Evolutionary conservation across 1,284 basidiomycete genomes (phyloP).

Genomic region (Sporisorium reilianum): DNA sequence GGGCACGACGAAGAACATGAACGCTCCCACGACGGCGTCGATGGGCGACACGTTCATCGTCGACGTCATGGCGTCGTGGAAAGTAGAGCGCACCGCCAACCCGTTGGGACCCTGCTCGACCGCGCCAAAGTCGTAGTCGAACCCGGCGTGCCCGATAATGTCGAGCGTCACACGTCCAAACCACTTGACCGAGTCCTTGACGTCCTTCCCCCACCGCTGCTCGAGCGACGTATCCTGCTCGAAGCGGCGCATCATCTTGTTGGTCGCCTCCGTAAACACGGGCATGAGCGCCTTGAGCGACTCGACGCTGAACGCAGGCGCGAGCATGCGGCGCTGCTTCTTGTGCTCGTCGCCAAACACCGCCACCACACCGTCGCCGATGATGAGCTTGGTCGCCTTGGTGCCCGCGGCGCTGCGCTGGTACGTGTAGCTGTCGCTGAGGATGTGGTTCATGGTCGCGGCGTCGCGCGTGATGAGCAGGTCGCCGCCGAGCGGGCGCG

Average conservation of each 20-base stretch:
- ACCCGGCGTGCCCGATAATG: conserved; percentile 51
- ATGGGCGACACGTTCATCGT: conserved; percentile 47
- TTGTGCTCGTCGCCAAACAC: conserved; percentile 50
- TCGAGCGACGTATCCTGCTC: conserved; percentile 42
- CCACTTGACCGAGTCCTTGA: conserved; percentile 44
- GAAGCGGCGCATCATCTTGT: conserved; percentile 46
- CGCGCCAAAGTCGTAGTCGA: conserved; percentile 55
- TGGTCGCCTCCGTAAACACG: conserved; percentile 36
- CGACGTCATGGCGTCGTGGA: conserved; percentile 53
- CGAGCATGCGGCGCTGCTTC: conserved; percentile 43
- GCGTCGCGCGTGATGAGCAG: conserved; percentile 46
- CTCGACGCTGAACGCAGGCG: conserved; percentile 46
- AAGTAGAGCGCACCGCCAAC: conserved; percentile 37
- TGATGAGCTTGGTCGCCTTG: conserved; percentile 52
- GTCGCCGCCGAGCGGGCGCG: conserved; percentile 43
- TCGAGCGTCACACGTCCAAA: conserved; percentile 51
- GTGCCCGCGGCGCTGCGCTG: conserved; percentile 37
- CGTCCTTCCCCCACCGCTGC: conserved; percentile 29
- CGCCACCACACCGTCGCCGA: conserved; percentile 46
- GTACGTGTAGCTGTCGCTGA: conserved; percentile 47
- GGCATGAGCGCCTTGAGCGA: conserved; percentile 41
- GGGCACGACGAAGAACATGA: conserved; percentile 53
- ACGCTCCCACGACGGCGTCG: conserved; percentile 45
- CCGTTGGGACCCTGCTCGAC: conserved; percentile 51
- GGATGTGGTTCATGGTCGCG: conserved; percentile 44